These are phyloP conservation scores for Hordeum vulgare DNA, from an alignment of 176 grass and related monocot genomes.

Conservation along the genomic window DNA sequence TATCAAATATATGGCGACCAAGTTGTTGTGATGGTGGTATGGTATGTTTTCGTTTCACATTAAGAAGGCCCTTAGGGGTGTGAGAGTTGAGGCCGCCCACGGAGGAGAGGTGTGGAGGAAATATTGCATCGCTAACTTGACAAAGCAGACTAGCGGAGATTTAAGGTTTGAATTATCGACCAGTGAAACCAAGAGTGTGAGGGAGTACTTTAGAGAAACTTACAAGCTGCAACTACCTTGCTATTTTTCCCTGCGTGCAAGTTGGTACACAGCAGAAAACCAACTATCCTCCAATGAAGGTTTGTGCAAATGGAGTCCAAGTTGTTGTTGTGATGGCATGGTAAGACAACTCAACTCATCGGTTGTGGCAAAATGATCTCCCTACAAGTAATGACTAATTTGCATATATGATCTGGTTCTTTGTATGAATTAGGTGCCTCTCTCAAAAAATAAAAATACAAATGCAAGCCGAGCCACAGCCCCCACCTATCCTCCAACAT, in stretches of 20 bases:
- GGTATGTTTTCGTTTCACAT: not conserved
- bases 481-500: too few relatives aligned
- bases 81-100: too few relatives aligned
- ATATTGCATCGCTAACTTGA: conserved; percentile 33
- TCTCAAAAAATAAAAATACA: too few relatives aligned
- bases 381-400: too few relatives aligned
- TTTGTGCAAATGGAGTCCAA: too few relatives aligned
- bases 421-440: too few relatives aligned
- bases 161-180: too few relatives aligned
- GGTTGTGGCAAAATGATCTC: too few relatives aligned
- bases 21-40: not conserved
- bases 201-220: conserved; percentile 49
- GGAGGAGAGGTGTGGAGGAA: not conserved
- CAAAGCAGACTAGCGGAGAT: not conserved
- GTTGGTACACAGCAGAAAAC: conserved; percentile 53
- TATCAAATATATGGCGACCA: not conserved
- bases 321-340: too few relatives aligned
- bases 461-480: too few relatives aligned
- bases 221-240: conserved; percentile 37
- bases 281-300: conserved; percentile 78
- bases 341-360: too few relatives aligned
- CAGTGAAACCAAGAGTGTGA: conserved; percentile 9
- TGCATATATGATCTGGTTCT: too few relatives aligned
- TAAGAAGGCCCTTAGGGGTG: conserved; percentile 40
- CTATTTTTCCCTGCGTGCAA: conserved; percentile 48